These are phyloP conservation scores for Fonsecaea pugnacius DNA, from an alignment of 2,329 filamentous ascomycete genomes.

Conservation along the genomic window DNA sequence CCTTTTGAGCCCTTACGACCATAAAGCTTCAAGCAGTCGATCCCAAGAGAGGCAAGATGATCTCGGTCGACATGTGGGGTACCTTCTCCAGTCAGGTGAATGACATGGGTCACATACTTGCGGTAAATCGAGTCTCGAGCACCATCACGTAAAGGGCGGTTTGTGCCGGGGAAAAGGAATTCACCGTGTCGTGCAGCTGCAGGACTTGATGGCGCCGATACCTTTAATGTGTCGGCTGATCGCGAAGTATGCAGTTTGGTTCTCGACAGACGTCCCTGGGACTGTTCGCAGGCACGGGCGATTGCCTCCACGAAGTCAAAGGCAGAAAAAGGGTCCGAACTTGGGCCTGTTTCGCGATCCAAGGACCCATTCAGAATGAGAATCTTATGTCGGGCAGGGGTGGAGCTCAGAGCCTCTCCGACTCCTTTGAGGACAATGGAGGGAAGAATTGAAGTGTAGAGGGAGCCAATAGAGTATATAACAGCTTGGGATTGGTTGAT, in stretches of 20 bases:
- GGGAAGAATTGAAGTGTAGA: conserved; percentile 88
- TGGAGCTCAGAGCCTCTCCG: conserved; percentile 64
- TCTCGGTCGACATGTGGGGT: conserved; percentile 35
- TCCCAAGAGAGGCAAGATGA: conserved; percentile 42
- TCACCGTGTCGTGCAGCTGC: conserved; percentile 14
- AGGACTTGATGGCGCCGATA: conserved; percentile 24
- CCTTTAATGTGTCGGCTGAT: conserved; percentile 26
- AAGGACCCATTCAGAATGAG: conserved; percentile 81
- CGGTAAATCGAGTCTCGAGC: conserved; percentile 32
- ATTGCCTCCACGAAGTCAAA: conserved; percentile 83
- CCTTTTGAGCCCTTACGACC: conserved; percentile 63
- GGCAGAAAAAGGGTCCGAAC: conserved; percentile 67
- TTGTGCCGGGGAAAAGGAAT: conserved; percentile 21
- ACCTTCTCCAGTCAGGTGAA: conserved; percentile 35
- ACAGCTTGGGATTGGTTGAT: conserved; percentile 68
- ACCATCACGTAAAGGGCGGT: conserved; percentile 7
- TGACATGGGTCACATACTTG: conserved; percentile 37
- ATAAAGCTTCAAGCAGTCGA: conserved; percentile 77
- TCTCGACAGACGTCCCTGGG: conserved; percentile 54
- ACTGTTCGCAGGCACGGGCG: conserved; percentile 72
- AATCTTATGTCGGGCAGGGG: conserved; percentile 68
- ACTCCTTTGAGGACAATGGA: conserved; percentile 78
- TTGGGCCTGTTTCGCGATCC: conserved; percentile 85
- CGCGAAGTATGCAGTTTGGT: conserved; percentile 21
- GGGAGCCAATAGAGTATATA: conserved; percentile 89